Evolutionary conservation across 306 rosid species (phyloP).

Genomic region (Boehmeria nivea): DNA sequence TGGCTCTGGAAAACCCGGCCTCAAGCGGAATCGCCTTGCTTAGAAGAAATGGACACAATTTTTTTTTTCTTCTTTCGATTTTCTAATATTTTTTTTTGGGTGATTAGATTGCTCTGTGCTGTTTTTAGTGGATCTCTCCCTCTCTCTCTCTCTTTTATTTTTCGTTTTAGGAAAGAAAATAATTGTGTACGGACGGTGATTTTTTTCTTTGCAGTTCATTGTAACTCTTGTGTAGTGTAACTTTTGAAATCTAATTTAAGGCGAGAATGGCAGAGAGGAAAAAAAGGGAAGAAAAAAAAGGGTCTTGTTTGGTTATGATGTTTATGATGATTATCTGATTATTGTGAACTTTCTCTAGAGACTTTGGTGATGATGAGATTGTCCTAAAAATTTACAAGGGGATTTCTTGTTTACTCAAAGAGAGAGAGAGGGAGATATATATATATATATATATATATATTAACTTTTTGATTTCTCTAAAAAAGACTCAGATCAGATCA

Average conservation of each 20-base stretch:
- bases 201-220: conserved; percentile 31
- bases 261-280: background rate
- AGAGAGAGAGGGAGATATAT: background rate
- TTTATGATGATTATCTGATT: conserved; percentile 6
- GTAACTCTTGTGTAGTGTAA: conserved; percentile 39
- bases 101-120: background rate
- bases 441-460: background rate
- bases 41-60: conserved; percentile 23
- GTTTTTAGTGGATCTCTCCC: background rate
- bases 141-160: conserved; percentile 33
- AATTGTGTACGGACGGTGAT: conserved; percentile 52
- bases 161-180: conserved; percentile 39
- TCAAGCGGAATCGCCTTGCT: conserved; percentile 62
- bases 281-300: background rate
- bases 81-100: conserved; percentile 14
- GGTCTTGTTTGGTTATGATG: conserved; percentile 6
- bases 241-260: conserved; percentile 50
- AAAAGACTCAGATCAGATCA: conserved; percentile 26
- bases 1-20: conserved; percentile 68
- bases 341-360: conserved; percentile 10
- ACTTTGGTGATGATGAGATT: conserved; percentile 4
- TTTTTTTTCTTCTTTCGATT: conserved; percentile 18
- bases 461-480: conserved; percentile 36
- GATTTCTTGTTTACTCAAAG: background rate
- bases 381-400: conserved; percentile 11